Evolutionary conservation across 2,329 filamentous ascomycete genomes (phyloP), one percentile per base, ranked within the genome.

Genomic region (Thermothelomyces thermophilus): DNA sequence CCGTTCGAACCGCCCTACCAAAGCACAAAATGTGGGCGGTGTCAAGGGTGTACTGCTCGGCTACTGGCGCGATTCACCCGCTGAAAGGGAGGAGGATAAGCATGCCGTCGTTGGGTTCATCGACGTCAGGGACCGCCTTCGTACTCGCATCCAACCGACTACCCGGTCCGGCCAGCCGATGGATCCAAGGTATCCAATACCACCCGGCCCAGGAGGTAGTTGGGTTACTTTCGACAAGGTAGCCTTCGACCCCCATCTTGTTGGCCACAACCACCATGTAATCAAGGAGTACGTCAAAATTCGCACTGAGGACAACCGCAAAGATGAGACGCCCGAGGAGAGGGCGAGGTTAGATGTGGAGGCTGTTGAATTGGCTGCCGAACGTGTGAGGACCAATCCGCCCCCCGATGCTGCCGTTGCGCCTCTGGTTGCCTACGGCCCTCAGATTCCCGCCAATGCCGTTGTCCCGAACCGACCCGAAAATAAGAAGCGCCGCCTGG

Each of bases 181-280:
- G 24, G 67, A 71, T 5, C 62, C 68, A 35, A 66, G 70, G 24
- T 71, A 71, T 60, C 67, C 77, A 28, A 59, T 80, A 3, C 79
- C 79, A 1, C 73, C 76, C 2, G 80, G 79, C 0, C 76, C 79
- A 1, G 79, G 79, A 19, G 79, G 77, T 46, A 82, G 78, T 61
- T 83, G 79, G 80, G 78, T 83, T 20, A 82, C 79, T 0, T 83
- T 83, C 56, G 76, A 81, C 50, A 70, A 76, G 17, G 72, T 83
- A 26, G 73, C 80, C 19, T 83, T 83, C 58, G 74, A 76, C 2
- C 63, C 73, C 7, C 77, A 82, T 50, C 73, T 84, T 0, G 67
- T 77, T 13, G 72, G 73, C 2, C 65, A 82, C 4, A 74, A 78
- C 45, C 73, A 82, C 41, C 71, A 75, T 24, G 73, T 80, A 28